Evolutionary conservation across 768 basidiomycete genomes (phyloP).

Genomic region (Leucosporidium yakuticum): DNA sequence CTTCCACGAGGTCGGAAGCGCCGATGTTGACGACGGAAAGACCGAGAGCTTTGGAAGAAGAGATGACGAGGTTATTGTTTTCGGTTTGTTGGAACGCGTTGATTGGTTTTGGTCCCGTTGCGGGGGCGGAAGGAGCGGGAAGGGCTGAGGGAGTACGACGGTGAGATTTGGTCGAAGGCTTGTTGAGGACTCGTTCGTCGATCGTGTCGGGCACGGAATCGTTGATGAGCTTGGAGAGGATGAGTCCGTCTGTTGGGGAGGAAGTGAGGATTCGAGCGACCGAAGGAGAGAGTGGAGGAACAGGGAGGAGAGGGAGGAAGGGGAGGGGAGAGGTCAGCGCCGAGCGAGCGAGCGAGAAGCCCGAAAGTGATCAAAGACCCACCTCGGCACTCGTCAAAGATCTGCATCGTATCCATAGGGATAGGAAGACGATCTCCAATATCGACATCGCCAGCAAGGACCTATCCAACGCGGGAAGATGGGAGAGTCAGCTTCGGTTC

Average conservation of each 20-base stretch:
- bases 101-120: slow-evolving; percentile 45
- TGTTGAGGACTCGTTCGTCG: slow-evolving; percentile 96
- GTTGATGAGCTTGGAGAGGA: slow-evolving; percentile 97
- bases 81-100: slow-evolving; percentile 99
- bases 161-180: slow-evolving; percentile 59
- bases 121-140: slow-evolving; percentile 12
- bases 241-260: slow-evolving; percentile 63
- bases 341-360: neutral
- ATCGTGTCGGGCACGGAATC: slow-evolving; percentile 99
- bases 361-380: slow-evolving; percentile 9
- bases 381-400: slow-evolving; percentile 88
- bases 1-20: slow-evolving; percentile 82
- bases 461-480: slow-evolving; percentile 48
- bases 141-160: slow-evolving; percentile 32
- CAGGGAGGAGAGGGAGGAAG: neutral
- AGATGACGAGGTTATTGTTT: slow-evolving; percentile 99
- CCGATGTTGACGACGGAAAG: slow-evolving; percentile 99
- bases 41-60: slow-evolving; percentile 94
- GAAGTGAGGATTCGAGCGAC: neutral
- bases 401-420: slow-evolving; percentile 93
- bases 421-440: slow-evolving; percentile 77
- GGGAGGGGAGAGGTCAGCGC: neutral
- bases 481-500: neutral
- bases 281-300: neutral
- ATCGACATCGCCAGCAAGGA: slow-evolving; percentile 84